A percentile compares a stretch with the other conserved stretches of the same genome.
phyloP scores from a whole-genome alignment of 2,329 filamentous ascomycete species.

The Biscogniauxia sp. region DNA sequence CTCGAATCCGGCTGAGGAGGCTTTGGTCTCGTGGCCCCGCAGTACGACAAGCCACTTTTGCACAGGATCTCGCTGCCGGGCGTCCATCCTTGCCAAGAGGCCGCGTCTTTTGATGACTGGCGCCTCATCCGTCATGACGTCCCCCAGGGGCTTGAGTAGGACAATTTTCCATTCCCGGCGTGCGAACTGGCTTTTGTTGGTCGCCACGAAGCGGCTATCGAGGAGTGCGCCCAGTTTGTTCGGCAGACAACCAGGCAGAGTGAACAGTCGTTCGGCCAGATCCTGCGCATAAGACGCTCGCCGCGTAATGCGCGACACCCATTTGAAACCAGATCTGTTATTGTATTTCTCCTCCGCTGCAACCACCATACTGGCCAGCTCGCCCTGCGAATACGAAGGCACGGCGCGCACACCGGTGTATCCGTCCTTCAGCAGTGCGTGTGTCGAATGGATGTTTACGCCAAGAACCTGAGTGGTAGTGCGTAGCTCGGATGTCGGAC shows the following conservation, averaged over 20 bases:
- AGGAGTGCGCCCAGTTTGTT: constrained; percentile 18
- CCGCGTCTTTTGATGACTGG: background rate
- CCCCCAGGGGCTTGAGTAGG: constrained; percentile 6
- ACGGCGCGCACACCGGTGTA: constrained; percentile 19
- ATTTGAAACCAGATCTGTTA: no score
- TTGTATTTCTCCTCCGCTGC: constrained; percentile 5
- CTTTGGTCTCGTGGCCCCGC: constrained; percentile 14
- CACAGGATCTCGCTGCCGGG: constrained; percentile 5
- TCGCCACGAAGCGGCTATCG: constrained; percentile 18
- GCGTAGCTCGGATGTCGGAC: constrained; percentile 14
- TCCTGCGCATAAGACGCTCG: constrained; percentile 11
- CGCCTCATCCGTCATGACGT: constrained; percentile 9
- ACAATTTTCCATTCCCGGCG: constrained; percentile 22
- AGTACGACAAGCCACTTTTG: constrained; percentile 21
- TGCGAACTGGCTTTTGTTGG: constrained; percentile 16
- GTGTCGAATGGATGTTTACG: constrained; percentile 7
- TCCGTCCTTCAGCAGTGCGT: constrained; percentile 9
- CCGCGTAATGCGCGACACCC: background rate
- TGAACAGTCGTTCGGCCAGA: constrained; percentile 12
- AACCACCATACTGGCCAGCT: constrained; percentile 10
- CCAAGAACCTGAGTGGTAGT: constrained; percentile 10
- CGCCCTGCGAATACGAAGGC: constrained; percentile 14
- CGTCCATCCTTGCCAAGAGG: background rate
- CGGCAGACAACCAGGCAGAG: constrained; percentile 15
- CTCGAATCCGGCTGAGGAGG: constrained; percentile 13